Evolutionary conservation across 2,329 filamentous ascomycete genomes (phyloP), one percentile per base, ranked within the genome.

Genomic region (Nannizziopsis arthrosporioides): DNA sequence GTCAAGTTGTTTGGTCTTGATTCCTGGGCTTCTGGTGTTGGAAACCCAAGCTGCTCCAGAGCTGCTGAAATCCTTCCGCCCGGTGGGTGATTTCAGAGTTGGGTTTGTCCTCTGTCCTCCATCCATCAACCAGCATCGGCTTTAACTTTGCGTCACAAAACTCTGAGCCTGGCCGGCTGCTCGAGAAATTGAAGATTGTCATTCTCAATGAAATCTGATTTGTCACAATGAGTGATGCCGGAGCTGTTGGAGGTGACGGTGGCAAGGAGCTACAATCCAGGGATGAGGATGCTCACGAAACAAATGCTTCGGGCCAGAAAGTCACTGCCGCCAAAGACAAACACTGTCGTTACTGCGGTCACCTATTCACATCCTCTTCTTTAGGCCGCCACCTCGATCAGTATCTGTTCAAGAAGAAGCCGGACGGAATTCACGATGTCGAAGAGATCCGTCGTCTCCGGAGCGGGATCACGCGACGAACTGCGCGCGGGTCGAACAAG

Each of bases 401-500:
- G 35, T 95, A 93, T 65, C 89, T 95, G 59, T 89, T 88, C 61
- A 83, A 88, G 51, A 93, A 88, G 70, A 95, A 95, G 64, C 87
- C 90, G 1, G 90, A 96, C 67, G 89, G 89, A 43, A 70, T 94
- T 40, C 90, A 96, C 67, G 76, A 94, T 69, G 85, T 95, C 50
- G 85, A 90, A 6, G 85, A 86, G 65, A 96, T 96, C 59, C 77
- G 78, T 56, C 85, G 84, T 65, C 71, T 94, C 59, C 80, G 90
- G 46, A 85, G 86, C 39, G 77, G 80, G 52, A 94, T 96, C 64
- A 96, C 90, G 19, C 76, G 90, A 54, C 77, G 90, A 51, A 87
- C 94, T 62, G 81, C 86, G 1, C 78, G 85, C 58, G 78, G 76
- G 49, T 80, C 81, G 1, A 68, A 76, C 11, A 76, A 74, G 51